A percentile compares a stretch with the other conserved stretches of the same genome.
Conservation (phyloP, 352 stramenopile species). For the Paralagenidium karlingii region DNA sequence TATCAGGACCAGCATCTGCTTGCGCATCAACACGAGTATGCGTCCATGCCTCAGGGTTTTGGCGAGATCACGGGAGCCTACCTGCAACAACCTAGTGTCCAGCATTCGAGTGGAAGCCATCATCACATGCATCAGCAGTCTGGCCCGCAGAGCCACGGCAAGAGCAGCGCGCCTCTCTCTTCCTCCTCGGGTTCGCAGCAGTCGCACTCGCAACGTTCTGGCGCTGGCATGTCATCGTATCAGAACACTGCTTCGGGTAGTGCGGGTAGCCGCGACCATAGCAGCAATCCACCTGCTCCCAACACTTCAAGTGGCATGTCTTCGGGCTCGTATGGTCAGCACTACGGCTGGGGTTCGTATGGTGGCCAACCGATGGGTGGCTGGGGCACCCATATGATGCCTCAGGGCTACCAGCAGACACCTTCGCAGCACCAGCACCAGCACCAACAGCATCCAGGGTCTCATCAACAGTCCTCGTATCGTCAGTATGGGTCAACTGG, state of each 20-base stretch:
- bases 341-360: slow-evolving; percentile 77
- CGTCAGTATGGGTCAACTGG: slow-evolving; percentile 58
- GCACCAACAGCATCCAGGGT: slow-evolving; percentile 18
- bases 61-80: slow-evolving; percentile 71
- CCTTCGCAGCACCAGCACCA: slow-evolving; percentile 3
- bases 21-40: slow-evolving; percentile 70
- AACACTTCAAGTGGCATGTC: slow-evolving; percentile 50
- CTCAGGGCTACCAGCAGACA: slow-evolving; percentile 62
- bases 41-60: slow-evolving; percentile 61
- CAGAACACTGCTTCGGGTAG: slow-evolving; percentile 15
- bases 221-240: slow-evolving; percentile 40
- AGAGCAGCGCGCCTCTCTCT: slow-evolving; percentile 37
- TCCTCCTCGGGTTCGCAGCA: slow-evolving; percentile 27
- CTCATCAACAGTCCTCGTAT: slow-evolving; percentile 59
- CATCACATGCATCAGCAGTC: slow-evolving; percentile 45
- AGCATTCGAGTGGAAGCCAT: slow-evolving; percentile 27
- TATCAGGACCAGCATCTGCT: slow-evolving; percentile 81
- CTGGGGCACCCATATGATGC: slow-evolving; percentile 74
- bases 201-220: slow-evolving; percentile 36
- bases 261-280: slow-evolving; percentile 36
- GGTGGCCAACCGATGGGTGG: slow-evolving; percentile 49
- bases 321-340: slow-evolving; percentile 40
- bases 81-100: slow-evolving; percentile 45
- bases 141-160: slow-evolving; percentile 49
- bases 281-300: slow-evolving; percentile 45